Evolutionary conservation across 495 filamentous ascomycete genomes (phyloP).

Genomic region (Trichoderma reesei): DNA sequence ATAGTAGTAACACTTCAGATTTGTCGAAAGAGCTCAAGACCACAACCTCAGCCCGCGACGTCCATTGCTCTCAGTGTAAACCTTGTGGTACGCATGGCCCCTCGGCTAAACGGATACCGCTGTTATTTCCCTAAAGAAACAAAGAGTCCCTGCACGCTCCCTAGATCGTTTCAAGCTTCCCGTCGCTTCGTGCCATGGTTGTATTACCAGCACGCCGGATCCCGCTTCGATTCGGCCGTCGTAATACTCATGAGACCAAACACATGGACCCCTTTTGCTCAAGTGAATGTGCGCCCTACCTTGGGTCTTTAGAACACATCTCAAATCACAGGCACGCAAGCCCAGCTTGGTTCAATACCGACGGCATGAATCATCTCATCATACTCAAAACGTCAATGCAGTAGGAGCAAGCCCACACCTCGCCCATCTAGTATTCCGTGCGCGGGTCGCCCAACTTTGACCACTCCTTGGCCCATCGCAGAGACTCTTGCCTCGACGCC

Average conservation of each 20-base stretch:
- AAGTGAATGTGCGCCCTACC: too few relatives aligned
- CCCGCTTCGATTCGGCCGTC: not conserved
- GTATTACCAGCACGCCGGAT: not conserved
- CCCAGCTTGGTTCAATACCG: not conserved
- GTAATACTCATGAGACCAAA: not conserved
- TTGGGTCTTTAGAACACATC: not conserved
- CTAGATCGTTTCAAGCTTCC: not conserved
- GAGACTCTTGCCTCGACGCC: not conserved
- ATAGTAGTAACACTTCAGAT: too few relatives aligned
- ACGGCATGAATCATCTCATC: not conserved
- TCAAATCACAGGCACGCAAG: not conserved
- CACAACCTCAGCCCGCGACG: too few relatives aligned
- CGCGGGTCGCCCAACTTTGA: constrained; percentile 5
- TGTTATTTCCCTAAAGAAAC: not conserved
- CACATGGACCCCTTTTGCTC: not conserved
- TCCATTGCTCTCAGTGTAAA: not conserved
- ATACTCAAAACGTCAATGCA: not conserved
- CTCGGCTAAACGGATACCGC: not conserved
- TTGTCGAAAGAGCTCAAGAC: too few relatives aligned
- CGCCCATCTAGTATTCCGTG: not conserved
- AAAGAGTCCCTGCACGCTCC: not conserved
- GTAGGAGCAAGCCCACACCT: not conserved
- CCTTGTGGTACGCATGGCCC: not conserved
- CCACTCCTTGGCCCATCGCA: constrained; percentile 6
- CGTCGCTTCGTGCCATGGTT: not conserved